These are phyloP conservation scores for Sporothrix globosa DNA, from an alignment of 2,329 filamentous ascomycete genomes.

Conservation along the genomic window DNA sequence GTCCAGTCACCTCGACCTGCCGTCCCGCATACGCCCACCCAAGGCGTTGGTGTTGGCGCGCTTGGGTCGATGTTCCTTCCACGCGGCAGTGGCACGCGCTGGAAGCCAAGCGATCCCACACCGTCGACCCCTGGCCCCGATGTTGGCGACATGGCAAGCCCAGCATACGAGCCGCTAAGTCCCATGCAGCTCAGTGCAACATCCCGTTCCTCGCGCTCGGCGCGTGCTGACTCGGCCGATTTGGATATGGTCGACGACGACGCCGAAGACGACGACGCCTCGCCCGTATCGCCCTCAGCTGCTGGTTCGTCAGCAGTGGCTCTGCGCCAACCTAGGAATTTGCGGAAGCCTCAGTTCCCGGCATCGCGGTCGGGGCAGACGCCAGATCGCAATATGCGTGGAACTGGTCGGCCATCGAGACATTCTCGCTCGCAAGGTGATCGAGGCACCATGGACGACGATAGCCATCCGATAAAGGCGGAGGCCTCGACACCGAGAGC, in stretches of 20 bases:
- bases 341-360: slow-evolving; percentile 31
- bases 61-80: slow-evolving; percentile 32
- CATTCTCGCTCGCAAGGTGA: slow-evolving; percentile 20
- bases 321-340: slow-evolving; percentile 8
- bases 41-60: not conserved
- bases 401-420: not conserved
- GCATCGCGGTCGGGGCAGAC: not conserved
- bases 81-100: slow-evolving; percentile 57
- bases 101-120: slow-evolving; percentile 58
- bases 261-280: not conserved
- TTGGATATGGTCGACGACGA: not conserved
- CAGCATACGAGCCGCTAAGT: slow-evolving; percentile 62
- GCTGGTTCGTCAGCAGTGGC: slow-evolving; percentile 1
- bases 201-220: slow-evolving; percentile 36
- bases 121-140: slow-evolving; percentile 58
- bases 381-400: not conserved
- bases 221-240: slow-evolving; percentile 22
- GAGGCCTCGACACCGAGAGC: slow-evolving; percentile 56
- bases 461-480: slow-evolving; percentile 49
- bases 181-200: slow-evolving; percentile 52
- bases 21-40: slow-evolving; percentile 32
- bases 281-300: slow-evolving; percentile 14
- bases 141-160: slow-evolving; percentile 53
- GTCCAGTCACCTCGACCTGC: slow-evolving; percentile 30
- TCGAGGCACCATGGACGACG: not conserved